phyloP scores from a whole-genome alignment of 2,329 filamentous ascomycete species.

The Colletotrichum coccodes region DNA sequence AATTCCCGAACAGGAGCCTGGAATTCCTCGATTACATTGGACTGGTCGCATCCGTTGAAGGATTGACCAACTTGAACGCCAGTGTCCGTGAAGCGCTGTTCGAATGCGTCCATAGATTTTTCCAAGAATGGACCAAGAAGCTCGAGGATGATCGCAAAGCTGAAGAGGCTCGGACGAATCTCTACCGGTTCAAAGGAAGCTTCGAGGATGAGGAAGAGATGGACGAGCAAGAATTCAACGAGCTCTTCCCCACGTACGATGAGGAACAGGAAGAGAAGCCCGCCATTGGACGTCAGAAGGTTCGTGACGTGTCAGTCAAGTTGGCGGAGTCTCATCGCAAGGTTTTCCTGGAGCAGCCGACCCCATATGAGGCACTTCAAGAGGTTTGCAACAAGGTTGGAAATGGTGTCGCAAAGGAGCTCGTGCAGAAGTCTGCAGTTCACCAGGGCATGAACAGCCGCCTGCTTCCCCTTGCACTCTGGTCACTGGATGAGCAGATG shows the following conservation, averaged over 20 bases:
- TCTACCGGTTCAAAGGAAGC: slow-evolving; percentile 87
- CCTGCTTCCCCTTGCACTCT: slow-evolving; percentile 73
- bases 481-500: slow-evolving; percentile 72
- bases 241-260: slow-evolving; percentile 84
- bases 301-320: slow-evolving; percentile 67
- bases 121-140: slow-evolving; percentile 82
- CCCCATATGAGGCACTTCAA: slow-evolving; percentile 53
- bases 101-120: slow-evolving; percentile 77
- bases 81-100: slow-evolving; percentile 66
- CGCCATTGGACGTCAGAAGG: slow-evolving; percentile 48
- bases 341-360: slow-evolving; percentile 58
- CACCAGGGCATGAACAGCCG: slow-evolving; percentile 56
- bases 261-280: slow-evolving; percentile 54
- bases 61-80: slow-evolving; percentile 50
- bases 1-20: slow-evolving; percentile 45
- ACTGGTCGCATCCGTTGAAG: slow-evolving; percentile 58
- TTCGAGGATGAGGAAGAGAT: slow-evolving; percentile 80
- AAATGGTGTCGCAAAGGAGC: slow-evolving; percentile 45
- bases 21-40: slow-evolving; percentile 63
- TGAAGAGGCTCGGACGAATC: slow-evolving; percentile 76
- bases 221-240: slow-evolving; percentile 78
- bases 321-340: slow-evolving; percentile 69
- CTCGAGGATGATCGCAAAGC: slow-evolving; percentile 81
- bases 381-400: slow-evolving; percentile 56
- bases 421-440: slow-evolving; percentile 35